These are phyloP conservation scores for Citrullus colocynthis DNA, from an alignment of 306 rosid genomes.

Conservation along the genomic window DNA sequence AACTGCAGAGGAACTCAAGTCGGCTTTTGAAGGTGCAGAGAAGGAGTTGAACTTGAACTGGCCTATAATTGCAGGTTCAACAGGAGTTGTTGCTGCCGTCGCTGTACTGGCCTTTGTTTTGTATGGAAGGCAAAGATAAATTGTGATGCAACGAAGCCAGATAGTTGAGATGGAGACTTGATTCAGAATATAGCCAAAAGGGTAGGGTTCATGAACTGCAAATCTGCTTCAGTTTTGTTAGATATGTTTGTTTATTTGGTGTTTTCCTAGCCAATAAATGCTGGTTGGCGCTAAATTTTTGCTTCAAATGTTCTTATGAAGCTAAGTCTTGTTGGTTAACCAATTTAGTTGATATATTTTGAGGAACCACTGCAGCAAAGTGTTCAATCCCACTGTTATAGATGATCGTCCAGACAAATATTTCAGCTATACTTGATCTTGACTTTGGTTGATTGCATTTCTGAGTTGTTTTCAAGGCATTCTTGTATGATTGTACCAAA, in stretches of 20 bases:
- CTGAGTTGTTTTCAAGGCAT: neutral
- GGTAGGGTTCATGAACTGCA: slow-evolving; percentile 28
- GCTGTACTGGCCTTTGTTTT: slow-evolving; percentile 29
- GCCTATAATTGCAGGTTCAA: slow-evolving; percentile 67
- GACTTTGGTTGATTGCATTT: neutral
- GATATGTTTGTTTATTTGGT: slow-evolving; percentile 21
- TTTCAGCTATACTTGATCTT: neutral
- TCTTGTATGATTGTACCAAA: neutral
- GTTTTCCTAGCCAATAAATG: slow-evolving; percentile 29
- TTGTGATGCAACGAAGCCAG: neutral
- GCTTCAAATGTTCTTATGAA: slow-evolving; percentile 7
- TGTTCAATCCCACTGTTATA: slow-evolving; percentile 6
- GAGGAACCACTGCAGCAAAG: slow-evolving; percentile 1
- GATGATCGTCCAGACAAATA: neutral
- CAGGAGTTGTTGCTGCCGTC: slow-evolving; percentile 39
- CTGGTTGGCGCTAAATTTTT: slow-evolving; percentile 27
- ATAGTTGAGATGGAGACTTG: slow-evolving; percentile 7
- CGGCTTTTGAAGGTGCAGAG: slow-evolving; percentile 23
- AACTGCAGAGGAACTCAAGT: slow-evolving; percentile 26
- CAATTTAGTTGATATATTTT: slow-evolving; percentile 1
- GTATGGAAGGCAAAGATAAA: slow-evolving; percentile 46
- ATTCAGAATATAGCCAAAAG: slow-evolving; percentile 25
- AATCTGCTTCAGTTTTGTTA: slow-evolving; percentile 58
- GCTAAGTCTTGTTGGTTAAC: neutral
- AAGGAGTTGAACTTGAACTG: slow-evolving; percentile 31